phyloP scores from a whole-genome alignment of 169 alveolate genomes.

The Plasmodium billcollinsi region DNA sequence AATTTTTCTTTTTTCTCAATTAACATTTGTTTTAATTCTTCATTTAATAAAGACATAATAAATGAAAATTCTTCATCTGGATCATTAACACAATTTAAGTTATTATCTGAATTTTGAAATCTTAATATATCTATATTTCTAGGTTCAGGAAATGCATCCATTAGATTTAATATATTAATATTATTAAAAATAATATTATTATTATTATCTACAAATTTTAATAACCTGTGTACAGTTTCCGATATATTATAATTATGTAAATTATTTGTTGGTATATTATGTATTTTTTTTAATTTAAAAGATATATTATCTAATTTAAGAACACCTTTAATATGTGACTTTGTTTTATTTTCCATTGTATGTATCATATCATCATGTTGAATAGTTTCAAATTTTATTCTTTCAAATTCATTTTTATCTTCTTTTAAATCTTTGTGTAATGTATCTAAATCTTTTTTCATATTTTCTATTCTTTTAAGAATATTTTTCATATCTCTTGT shows the following conservation, averaged over 20 bases:
- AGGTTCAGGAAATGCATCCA: constrained; percentile 9
- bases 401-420: constrained; percentile 73
- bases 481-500: constrained; percentile 73
- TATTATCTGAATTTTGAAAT: constrained; percentile 28
- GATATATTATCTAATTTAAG: constrained; percentile 66
- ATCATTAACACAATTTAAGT: constrained; percentile 21
- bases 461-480: constrained; percentile 49
- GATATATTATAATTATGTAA: constrained; percentile 43
- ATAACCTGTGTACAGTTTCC: constrained; percentile 43
- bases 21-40: constrained; percentile 58
- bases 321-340: constrained; percentile 59
- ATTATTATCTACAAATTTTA: constrained; percentile 43
- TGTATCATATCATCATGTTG: constrained; percentile 62
- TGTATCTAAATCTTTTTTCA: constrained; percentile 44
- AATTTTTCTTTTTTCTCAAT: constrained; percentile 64
- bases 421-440: constrained; percentile 54
- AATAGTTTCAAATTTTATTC: constrained; percentile 72
- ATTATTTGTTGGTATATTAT: constrained; percentile 46
- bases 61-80: constrained; percentile 69
- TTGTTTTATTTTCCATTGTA: constrained; percentile 53
- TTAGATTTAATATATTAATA: too few species aligned
- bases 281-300: constrained; percentile 37
- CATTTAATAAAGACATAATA: constrained; percentile 40
- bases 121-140: constrained; percentile 59
- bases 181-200: not conserved